A percentile compares a stretch with the other conserved stretches of the same genome.
These are phyloP conservation scores for Ceratocystis smalleyi DNA, from an alignment of 2,329 filamentous ascomycete genomes.

Conservation along the genomic window DNA sequence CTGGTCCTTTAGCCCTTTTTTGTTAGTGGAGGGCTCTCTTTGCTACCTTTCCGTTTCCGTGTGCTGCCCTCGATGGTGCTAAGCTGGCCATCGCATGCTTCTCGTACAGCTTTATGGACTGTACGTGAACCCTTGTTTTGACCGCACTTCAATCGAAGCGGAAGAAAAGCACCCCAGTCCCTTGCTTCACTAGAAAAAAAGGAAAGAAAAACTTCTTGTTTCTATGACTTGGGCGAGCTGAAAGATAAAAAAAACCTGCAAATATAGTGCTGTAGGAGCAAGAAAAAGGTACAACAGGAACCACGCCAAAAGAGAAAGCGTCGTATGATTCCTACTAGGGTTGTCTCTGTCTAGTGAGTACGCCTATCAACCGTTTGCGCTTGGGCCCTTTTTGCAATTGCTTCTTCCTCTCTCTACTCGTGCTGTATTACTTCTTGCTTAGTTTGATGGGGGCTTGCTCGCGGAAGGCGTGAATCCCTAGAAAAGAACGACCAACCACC, in stretches of 20 bases:
- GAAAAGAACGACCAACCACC: background rate
- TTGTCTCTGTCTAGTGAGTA: background rate
- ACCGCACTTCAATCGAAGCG: background rate
- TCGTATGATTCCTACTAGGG: slow-evolving; percentile 1
- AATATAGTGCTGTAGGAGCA: background rate
- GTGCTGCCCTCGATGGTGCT: background rate
- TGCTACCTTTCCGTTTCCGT: background rate
- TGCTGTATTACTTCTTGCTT: background rate
- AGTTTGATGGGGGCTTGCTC: background rate
- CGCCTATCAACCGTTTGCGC: background rate
- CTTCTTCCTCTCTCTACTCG: background rate
- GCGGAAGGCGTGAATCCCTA: background rate
- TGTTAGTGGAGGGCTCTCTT: background rate
- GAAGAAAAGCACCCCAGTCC: background rate
- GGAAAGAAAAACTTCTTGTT: too few species aligned
- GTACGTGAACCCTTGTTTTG: background rate
- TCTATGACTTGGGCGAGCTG: too few species aligned
- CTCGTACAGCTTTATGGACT: background rate
- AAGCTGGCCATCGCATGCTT: background rate
- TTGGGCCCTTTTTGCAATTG: background rate
- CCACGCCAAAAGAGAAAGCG: background rate
- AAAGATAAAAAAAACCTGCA: too few species aligned
- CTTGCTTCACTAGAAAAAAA: background rate
- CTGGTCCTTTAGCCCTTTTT: background rate
- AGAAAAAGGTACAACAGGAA: background rate